phyloP scores from a whole-genome alignment of 768 basidiomycete species.

The Boletus rubescentipes region DNA sequence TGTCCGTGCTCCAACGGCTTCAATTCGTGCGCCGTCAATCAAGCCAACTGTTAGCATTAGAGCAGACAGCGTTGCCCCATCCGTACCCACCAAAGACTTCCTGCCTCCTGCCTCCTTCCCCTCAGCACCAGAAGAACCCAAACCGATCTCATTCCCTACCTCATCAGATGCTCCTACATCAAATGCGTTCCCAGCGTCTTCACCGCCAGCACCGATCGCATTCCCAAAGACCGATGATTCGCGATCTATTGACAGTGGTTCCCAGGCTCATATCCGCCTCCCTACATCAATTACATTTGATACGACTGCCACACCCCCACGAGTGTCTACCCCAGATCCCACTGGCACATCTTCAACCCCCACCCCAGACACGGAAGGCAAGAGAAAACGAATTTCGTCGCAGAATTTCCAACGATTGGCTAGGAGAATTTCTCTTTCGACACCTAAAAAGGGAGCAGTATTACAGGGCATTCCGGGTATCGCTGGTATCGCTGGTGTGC shows the following conservation, averaged over 20 bases:
- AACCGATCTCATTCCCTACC: slow-evolving; percentile 7
- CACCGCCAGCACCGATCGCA: slow-evolving; percentile 33
- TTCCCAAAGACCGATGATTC: slow-evolving; percentile 43
- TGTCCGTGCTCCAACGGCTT: slow-evolving; percentile 14
- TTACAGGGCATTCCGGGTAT: slow-evolving; percentile 40
- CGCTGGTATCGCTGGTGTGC: slow-evolving; percentile 29
- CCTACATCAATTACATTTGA: slow-evolving; percentile 61
- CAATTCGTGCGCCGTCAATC: slow-evolving; percentile 22
- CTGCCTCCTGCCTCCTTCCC: slow-evolving; percentile 35
- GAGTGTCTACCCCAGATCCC: slow-evolving; percentile 71
- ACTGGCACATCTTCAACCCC: slow-evolving; percentile 55
- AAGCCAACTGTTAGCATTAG: slow-evolving; percentile 21
- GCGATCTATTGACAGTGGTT: slow-evolving; percentile 29
- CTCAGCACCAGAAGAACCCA: slow-evolving; percentile 20
- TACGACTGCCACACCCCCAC: slow-evolving; percentile 52
- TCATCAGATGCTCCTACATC: slow-evolving; percentile 19
- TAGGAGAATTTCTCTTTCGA: slow-evolving; percentile 64
- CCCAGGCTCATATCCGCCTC: slow-evolving; percentile 26
- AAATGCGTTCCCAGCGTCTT: slow-evolving; percentile 38
- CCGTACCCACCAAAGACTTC: slow-evolving; percentile 30
- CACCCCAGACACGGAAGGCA: slow-evolving; percentile 61
- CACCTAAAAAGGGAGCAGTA: slow-evolving; percentile 54
- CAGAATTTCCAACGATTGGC: slow-evolving; percentile 86
- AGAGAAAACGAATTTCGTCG: slow-evolving; percentile 77
- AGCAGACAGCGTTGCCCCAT: slow-evolving; percentile 26